Percentiles rank a stretch among this genome's conserved stretches.
Evolutionary conservation across 2,329 filamentous ascomycete species (phyloP).

Genomic region (Phyllosticta ampelicida): DNA sequence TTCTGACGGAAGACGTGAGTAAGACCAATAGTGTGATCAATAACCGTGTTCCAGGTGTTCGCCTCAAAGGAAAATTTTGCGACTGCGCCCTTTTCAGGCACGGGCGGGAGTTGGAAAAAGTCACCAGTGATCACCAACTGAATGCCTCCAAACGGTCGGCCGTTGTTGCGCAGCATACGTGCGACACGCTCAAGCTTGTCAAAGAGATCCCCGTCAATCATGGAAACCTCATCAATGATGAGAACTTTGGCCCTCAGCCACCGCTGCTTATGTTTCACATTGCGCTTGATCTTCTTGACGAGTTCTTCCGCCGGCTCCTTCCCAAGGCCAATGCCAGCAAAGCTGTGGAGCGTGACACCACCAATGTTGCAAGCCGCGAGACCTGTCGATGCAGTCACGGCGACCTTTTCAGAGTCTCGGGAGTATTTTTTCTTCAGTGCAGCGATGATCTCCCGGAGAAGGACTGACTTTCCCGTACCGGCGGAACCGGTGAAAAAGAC

Average conservation of each 20-base stretch:
- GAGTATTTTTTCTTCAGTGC: slow-evolving; percentile 66
- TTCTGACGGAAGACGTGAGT: slow-evolving; percentile 95
- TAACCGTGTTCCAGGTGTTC: slow-evolving; percentile 79
- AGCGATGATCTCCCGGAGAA: slow-evolving; percentile 84
- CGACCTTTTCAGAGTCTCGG: slow-evolving; percentile 71
- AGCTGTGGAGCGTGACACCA: slow-evolving; percentile 91
- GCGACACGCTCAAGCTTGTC: slow-evolving; percentile 91
- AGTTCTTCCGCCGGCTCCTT: slow-evolving; percentile 75
- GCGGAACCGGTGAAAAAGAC: slow-evolving; percentile 98
- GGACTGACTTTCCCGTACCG: slow-evolving; percentile 89
- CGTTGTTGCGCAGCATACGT: slow-evolving; percentile 76
- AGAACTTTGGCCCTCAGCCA: slow-evolving; percentile 85
- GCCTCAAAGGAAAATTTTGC: slow-evolving; percentile 91
- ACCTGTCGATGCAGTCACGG: slow-evolving; percentile 90
- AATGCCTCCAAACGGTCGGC: slow-evolving; percentile 87
- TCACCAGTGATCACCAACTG: slow-evolving; percentile 93
- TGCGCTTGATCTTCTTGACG: slow-evolving; percentile 82
- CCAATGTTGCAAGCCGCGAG: slow-evolving; percentile 95
- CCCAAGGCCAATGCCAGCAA: slow-evolving; percentile 86
- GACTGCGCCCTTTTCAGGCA: slow-evolving; percentile 64
- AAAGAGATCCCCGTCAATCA: slow-evolving; percentile 95
- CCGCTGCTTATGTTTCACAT: slow-evolving; percentile 74
- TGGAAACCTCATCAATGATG: slow-evolving; percentile 90
- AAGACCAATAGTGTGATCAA: slow-evolving; percentile 89
- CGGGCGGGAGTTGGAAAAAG: slow-evolving; percentile 93